Percentiles rank a stretch among this genome's conserved stretches.
Evolutionary conservation across 2,329 filamentous ascomycete genomes (phyloP).

Genomic region (Verticillium isaacii): DNA sequence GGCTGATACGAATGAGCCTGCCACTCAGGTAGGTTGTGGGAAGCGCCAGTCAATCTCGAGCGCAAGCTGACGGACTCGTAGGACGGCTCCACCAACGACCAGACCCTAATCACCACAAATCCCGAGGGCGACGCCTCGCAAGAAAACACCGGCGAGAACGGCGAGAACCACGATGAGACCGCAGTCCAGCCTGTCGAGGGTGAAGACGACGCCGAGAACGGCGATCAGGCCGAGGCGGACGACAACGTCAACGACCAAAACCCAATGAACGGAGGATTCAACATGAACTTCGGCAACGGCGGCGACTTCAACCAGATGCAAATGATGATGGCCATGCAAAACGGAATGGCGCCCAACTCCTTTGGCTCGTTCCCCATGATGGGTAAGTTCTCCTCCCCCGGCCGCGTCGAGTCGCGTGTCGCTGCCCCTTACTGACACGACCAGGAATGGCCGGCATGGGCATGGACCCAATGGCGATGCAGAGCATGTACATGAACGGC

Average conservation of each 20-base stretch:
- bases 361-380: conserved; percentile 71
- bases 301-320: conserved; percentile 74
- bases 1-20: background rate
- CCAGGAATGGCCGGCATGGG: conserved; percentile 75
- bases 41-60: background rate
- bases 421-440: conserved; percentile 20
- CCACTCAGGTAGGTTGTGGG: background rate
- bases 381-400: conserved; percentile 56
- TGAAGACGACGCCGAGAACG: conserved; percentile 12
- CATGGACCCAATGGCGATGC: conserved; percentile 77
- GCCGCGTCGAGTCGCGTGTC: background rate
- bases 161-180: conserved; percentile 8
- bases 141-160: background rate
- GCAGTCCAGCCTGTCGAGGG: conserved; percentile 4
- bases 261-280: conserved; percentile 42
- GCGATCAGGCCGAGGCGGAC: conserved; percentile 15
- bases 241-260: conserved; percentile 26
- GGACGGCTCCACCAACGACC: background rate
- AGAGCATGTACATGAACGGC: conserved; percentile 75
- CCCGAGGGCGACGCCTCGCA: background rate
- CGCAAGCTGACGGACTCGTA: background rate
- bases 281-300: conserved; percentile 52
- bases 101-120: background rate
- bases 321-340: conserved; percentile 74
- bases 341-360: conserved; percentile 53